Evolutionary conservation across 176 grass and related monocot species (phyloP).

Genomic region (Olyra latifolia): DNA sequence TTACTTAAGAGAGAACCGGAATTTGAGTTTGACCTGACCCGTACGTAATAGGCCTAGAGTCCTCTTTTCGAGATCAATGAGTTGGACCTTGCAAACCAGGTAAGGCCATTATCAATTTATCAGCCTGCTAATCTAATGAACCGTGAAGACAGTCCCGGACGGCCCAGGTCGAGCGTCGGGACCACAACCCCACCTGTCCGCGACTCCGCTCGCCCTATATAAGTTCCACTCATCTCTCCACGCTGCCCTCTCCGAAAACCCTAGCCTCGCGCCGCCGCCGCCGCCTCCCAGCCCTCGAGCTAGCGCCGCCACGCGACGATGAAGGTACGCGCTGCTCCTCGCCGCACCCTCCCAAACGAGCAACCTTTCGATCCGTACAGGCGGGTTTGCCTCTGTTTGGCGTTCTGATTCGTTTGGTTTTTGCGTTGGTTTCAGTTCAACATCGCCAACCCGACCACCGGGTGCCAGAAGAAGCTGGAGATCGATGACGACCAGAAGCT

Average conservation of each 20-base stretch:
- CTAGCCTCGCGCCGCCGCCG: constrained; percentile 41
- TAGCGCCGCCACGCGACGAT: constrained; percentile 30
- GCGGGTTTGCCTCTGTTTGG: not conserved
- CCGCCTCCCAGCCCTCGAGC: constrained; percentile 39
- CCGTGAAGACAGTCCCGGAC: not conserved
- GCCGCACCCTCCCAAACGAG: not conserved
- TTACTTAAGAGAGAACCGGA: too few species aligned
- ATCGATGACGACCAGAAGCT: constrained; percentile 98
- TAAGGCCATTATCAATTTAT: too few species aligned
- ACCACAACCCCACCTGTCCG: not conserved
- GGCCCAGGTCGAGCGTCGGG: constrained; percentile 14
- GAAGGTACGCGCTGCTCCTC: constrained; percentile 38
- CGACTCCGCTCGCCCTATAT: constrained; percentile 20
- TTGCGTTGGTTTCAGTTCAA: constrained; percentile 64
- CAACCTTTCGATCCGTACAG: not conserved
- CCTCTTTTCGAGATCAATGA: too few species aligned
- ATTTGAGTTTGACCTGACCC: too few species aligned
- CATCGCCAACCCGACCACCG: constrained; percentile 87
- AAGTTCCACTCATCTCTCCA: not conserved
- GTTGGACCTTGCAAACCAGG: too few species aligned
- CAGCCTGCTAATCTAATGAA: not conserved
- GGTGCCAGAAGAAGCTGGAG: constrained; percentile 96
- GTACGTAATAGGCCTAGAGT: too few species aligned
- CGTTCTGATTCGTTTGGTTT: constrained; percentile 9
- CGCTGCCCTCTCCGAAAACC: constrained; percentile 38